Base-by-base conservation (phyloP, 768 basidiomycete species). In the Coprinopsis strossmayeri region DNA sequence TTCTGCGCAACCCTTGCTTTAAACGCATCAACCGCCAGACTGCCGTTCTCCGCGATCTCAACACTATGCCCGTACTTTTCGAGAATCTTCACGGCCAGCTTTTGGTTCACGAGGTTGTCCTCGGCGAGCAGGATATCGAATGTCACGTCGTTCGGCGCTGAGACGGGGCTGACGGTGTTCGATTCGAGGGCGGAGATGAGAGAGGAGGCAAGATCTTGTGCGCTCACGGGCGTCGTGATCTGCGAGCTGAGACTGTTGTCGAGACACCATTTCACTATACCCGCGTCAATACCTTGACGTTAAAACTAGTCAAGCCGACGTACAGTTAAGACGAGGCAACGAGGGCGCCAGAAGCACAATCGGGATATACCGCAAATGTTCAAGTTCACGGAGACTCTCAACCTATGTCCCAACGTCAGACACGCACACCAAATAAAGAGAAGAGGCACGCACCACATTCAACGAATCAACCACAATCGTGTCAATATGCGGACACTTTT, bases 41-140 rank as follows among this genome's bases (percentile, higher is more conserved):
- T 87, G 5, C 95, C 95, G 61, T 99, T 98, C 73, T 98, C 95
- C 15, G 94, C 96, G 49, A 98, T 92, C 71, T 96, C 91, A 21
- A 96, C 92, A 7, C 81, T 78, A 61, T 98, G 96, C 0, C 96
- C 94, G 48, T 93, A 93, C 61, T 90, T 92, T 68, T 98, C 95
- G 12, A 99, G 71, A 52, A 98, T 90, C 73, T 95, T 96, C 53
- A 96, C 87, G 0, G 96, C 96, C 7, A 98, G 70, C 64, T 95
- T 95, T 73, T 94, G 91, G 64, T 94, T 93, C 46, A 95, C 92
- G 56, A 92, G 69, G 59, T 97, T 98, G 64, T 98, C 96, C 64
- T 99, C 96, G 0, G 96, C 96, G 13, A 99, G 79, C 24, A 99
- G 77, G 55, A 99, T 95, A 62, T 91, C 90, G 66, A 91, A 92